A percentile compares a stretch with the other conserved stretches of the same genome.
Conservation (phyloP, 176 grass and related monocot genomes). For the Neostapfia colusana region DNA sequence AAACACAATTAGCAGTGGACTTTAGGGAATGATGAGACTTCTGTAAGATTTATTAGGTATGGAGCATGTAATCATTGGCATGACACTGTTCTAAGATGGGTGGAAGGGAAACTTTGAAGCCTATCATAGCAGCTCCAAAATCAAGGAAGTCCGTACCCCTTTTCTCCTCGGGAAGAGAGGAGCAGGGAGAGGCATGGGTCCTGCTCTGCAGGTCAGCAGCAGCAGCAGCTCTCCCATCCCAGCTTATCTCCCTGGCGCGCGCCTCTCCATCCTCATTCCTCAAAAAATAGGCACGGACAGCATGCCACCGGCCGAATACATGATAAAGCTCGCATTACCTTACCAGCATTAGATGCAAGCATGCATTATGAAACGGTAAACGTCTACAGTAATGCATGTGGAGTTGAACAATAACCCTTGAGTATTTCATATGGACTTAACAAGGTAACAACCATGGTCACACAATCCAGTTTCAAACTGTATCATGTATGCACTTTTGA, state of each 20-base stretch:
- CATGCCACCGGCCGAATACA: too few species aligned
- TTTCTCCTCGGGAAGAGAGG: conserved; percentile 33
- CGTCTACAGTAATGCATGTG: too few species aligned
- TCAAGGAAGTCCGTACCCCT: conserved; percentile 34
- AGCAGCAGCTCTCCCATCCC: background rate
- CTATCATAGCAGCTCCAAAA: too few species aligned
- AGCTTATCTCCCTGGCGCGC: conserved; percentile 13
- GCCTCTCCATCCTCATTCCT: too few species aligned
- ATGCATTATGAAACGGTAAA: too few species aligned
- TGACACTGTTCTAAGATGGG: conserved; percentile 45
- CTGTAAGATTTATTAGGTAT: conserved; percentile 29
- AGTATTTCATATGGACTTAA: background rate
- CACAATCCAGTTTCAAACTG: background rate
- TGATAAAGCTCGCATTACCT: background rate
- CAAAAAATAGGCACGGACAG: too few species aligned
- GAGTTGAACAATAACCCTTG: too few species aligned
- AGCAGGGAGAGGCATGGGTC: conserved; percentile 13
- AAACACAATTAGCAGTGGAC: background rate
- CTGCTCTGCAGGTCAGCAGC: conserved; percentile 30
- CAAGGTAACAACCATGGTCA: background rate
- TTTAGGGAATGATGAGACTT: conserved; percentile 30
- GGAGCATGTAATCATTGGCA: conserved; percentile 51
- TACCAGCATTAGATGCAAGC: too few species aligned
- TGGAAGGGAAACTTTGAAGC: conserved; percentile 42
- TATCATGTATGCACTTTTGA: background rate